phyloP scores from a whole-genome alignment of 129 eudicot genomes.

The Cynara cardunculus region DNA sequence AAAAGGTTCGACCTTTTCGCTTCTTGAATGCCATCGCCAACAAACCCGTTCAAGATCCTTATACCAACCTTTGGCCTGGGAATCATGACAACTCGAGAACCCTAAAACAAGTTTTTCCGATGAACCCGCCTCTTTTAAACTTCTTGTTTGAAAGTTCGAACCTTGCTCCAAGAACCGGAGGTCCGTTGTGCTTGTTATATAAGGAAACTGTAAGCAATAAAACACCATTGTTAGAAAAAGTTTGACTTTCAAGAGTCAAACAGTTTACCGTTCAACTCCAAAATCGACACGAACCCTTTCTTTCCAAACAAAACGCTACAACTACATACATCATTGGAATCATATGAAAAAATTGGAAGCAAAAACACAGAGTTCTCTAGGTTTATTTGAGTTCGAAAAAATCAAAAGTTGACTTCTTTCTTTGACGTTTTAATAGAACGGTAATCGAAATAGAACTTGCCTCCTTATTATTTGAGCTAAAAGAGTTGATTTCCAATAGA shows the following conservation, averaged over 20 bases:
- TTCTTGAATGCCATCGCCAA: conserved; percentile 54
- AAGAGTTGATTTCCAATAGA: conserved; percentile 73
- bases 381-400: neutral
- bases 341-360: neutral
- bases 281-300: neutral
- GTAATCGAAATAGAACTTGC: conserved; percentile 27
- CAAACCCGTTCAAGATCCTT: conserved; percentile 65
- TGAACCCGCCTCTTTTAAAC: neutral
- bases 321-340: neutral
- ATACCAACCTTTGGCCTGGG: conserved; percentile 76
- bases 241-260: conserved; percentile 12
- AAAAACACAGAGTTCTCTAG: neutral
- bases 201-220: conserved; percentile 57
- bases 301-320: neutral
- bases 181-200: conserved; percentile 24
- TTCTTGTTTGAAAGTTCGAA: conserved; percentile 21
- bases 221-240: neutral
- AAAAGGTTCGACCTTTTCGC: conserved; percentile 37
- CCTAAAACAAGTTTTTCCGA: conserved; percentile 33
- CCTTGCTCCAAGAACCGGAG: conserved; percentile 3
- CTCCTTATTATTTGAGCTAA: conserved; percentile 87
- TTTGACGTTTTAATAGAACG: neutral
- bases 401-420: neutral
- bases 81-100: conserved; percentile 61
- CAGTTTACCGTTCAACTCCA: neutral